Base-by-base conservation (phyloP, 1,139 yeast species). In the Kluyveromyces marxianus region DNA sequence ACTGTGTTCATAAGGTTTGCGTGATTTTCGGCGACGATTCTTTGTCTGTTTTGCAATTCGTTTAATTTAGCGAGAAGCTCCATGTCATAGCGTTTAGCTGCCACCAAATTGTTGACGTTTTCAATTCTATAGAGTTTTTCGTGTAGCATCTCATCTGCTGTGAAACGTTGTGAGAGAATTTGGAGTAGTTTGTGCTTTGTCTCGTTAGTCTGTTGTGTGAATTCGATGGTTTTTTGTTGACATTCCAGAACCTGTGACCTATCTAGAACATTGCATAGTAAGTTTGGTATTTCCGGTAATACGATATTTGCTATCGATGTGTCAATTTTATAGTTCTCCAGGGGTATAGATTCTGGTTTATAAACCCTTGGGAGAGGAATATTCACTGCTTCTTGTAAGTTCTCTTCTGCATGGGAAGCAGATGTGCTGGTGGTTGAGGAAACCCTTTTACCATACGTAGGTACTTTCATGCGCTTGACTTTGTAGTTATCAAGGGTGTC, bases 11-110 rank as follows among this genome's bases (percentile, higher is more conserved):
- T 45, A 32, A 55, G 35, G 29, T 46, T 52, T 3, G 54, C 48
- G 45, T 51, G 56, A 8, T 47, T 49, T 29, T 58, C 56, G 2
- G 58, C 53, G 4, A 59, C 60, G n/a, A 53, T 46, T 4, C 53
- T 48, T 43, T 59, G 62, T 29, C 56, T 48, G 40, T 52, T 50
- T 45, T 58, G 59, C 28, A 59, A 42, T 41, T 57, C 57, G n/a
- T 50, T 48, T 25, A 59, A 46, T 44, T 50, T 58, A 21, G 46
- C 46, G 14, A 50, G 51, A 8, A 59, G 42, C 36, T 50, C 53
- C 8, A 49, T 33, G 38, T 59, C 61, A 45, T 52, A 57, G 30
- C 45, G 47, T 31, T 54, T 52, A 24, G 57, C 51, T 14, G 50
- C 46, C 3, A 50, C 45, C 48, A 57, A 52, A 27, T 49, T 42